Percentiles rank a stretch among this genome's conserved stretches.
Evolutionary conservation across 2,329 filamentous ascomycete genomes (phyloP).

Genomic region (Parafenestella ontariensis): DNA sequence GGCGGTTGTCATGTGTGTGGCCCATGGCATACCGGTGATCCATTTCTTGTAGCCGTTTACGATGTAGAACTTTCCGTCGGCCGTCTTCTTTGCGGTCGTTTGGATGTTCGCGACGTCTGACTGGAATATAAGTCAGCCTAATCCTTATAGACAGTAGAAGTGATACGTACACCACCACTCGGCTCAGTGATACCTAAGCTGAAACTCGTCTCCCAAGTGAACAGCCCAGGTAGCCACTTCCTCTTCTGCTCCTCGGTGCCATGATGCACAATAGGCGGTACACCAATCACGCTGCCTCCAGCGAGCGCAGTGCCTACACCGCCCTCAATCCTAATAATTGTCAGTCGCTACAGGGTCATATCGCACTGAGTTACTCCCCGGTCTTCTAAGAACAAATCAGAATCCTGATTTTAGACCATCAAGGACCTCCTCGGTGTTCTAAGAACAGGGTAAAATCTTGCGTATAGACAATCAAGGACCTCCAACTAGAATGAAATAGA

Average conservation of each 20-base stretch:
- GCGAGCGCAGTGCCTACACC: constrained; percentile 66
- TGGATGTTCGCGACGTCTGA: constrained; percentile 70
- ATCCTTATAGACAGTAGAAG: background rate
- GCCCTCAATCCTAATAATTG: constrained; percentile 59
- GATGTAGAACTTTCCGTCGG: constrained; percentile 74
- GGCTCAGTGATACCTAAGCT: constrained; percentile 72
- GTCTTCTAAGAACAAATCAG: no score
- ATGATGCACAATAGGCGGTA: constrained; percentile 68
- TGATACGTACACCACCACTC: constrained; percentile 51
- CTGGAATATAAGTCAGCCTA: constrained; percentile 18
- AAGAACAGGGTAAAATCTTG: no score
- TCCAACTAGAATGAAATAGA: no score
- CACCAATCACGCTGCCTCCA: constrained; percentile 68
- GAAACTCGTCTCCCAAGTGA: constrained; percentile 65
- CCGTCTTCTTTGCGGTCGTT: constrained; percentile 72
- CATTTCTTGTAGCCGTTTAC: constrained; percentile 74
- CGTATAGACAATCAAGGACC: no score
- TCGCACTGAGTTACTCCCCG: no score
- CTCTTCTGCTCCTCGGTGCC: constrained; percentile 66
- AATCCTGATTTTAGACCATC: no score
- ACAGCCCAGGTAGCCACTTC: constrained; percentile 66
- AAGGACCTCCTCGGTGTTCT: no score
- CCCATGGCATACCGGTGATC: constrained; percentile 69
- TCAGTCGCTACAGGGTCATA: no score
- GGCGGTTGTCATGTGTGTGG: constrained; percentile 68